These are phyloP conservation scores for Pseudogymnoascus sp. DNA, from an alignment of 2,329 filamentous ascomycete species.

Conservation along the genomic window DNA sequence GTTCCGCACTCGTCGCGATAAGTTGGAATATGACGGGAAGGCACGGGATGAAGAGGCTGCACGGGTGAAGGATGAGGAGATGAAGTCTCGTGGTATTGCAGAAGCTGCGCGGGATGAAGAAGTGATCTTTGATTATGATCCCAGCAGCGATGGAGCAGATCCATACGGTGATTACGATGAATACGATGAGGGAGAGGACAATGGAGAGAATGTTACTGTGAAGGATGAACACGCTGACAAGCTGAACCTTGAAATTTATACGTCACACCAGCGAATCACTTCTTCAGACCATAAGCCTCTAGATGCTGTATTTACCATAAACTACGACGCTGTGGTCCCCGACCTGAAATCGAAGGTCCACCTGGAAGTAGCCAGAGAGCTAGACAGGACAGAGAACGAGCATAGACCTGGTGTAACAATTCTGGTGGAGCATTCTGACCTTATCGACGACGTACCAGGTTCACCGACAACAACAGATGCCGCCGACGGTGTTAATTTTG, in stretches of 20 bases:
- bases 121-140: constrained; percentile 85
- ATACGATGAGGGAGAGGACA: constrained; percentile 33
- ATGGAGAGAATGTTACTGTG: constrained; percentile 42
- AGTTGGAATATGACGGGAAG: constrained; percentile 55
- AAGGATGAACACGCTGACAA: constrained; percentile 51
- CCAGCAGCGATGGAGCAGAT: constrained; percentile 62
- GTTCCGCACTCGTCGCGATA: constrained; percentile 69
- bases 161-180: constrained; percentile 43
- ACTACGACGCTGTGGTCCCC: constrained; percentile 79
- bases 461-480: constrained; percentile 24
- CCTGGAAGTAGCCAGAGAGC: constrained; percentile 75
- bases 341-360: constrained; percentile 78
- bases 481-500: constrained; percentile 63
- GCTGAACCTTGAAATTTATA: constrained; percentile 59
- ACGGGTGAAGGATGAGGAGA: constrained; percentile 70
- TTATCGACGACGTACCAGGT: constrained; percentile 22
- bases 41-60: constrained; percentile 57
- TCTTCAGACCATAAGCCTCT: constrained; percentile 96
- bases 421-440: constrained; percentile 59
- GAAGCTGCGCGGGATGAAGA: constrained; percentile 68
- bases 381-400: constrained; percentile 90
- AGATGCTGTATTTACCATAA: constrained; percentile 71
- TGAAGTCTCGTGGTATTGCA: constrained; percentile 72
- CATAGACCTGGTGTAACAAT: constrained; percentile 74
- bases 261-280: constrained; percentile 78